Evolutionary conservation across 345 rosid species (phyloP).

Genomic region (Melaleuca quinquenervia): DNA sequence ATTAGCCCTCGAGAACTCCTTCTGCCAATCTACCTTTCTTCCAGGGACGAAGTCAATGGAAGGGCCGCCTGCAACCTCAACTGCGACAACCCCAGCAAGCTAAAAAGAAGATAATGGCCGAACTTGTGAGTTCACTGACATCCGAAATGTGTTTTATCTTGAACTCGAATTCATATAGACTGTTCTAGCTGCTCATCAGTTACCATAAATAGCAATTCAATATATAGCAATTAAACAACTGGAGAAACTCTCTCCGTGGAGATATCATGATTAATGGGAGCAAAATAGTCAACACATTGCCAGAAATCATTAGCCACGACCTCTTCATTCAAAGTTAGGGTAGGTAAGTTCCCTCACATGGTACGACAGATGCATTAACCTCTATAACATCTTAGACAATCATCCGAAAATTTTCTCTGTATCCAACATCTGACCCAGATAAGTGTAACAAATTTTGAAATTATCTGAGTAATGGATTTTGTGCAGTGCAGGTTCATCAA

Average conservation of each 20-base stretch:
- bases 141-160: neutral
- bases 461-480: neutral
- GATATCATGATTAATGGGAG: neutral
- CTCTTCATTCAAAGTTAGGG: neutral
- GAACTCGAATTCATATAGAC: neutral
- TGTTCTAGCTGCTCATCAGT: neutral
- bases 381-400: neutral
- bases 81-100: slow-evolving; percentile 89
- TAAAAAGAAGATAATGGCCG: slow-evolving; percentile 8
- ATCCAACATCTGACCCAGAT: neutral
- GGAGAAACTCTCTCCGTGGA: neutral
- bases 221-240: neutral
- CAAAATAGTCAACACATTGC: neutral
- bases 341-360: neutral
- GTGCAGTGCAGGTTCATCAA: neutral
- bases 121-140: neutral
- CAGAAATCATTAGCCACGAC: neutral
- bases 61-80: slow-evolving; percentile 80
- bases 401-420: neutral
- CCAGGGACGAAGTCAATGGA: slow-evolving; percentile 57
- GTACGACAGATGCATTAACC: neutral
- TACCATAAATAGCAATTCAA: neutral
- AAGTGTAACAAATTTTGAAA: neutral
- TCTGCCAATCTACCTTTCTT: slow-evolving; percentile 38
- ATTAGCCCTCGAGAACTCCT: neutral